phyloP scores from a whole-genome alignment of 345 rosid genomes.

The Melastoma malabathricum region DNA sequence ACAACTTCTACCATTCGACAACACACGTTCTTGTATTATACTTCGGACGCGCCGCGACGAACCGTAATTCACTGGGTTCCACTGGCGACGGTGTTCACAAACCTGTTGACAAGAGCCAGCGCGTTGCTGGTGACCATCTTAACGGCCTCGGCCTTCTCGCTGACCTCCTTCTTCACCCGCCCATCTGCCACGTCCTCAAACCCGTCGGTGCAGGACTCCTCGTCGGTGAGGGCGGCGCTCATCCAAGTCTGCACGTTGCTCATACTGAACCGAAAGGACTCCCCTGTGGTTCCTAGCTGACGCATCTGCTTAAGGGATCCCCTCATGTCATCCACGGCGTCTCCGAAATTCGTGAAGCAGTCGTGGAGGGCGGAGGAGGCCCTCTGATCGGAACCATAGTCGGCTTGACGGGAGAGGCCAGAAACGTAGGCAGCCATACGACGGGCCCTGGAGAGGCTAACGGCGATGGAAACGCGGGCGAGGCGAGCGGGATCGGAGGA shows the following conservation, averaged over 20 bases:
- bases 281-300: slow-evolving; percentile 25
- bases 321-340: slow-evolving; percentile 70
- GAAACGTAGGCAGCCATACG: slow-evolving; percentile 33
- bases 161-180: slow-evolving; percentile 29
- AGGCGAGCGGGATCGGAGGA: slow-evolving; percentile 42
- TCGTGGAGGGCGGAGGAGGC: slow-evolving; percentile 62
- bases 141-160: slow-evolving; percentile 24
- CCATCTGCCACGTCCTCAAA: slow-evolving; percentile 46
- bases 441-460: slow-evolving; percentile 44
- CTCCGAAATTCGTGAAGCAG: slow-evolving; percentile 71
- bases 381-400: slow-evolving; percentile 37
- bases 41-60: no score
- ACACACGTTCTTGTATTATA: no score
- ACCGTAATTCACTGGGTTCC: no score
- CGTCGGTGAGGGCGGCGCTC: slow-evolving; percentile 79
- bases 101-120: slow-evolving; percentile 51
- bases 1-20: no score
- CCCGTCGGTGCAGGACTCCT: slow-evolving; percentile 84
- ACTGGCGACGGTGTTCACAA: slow-evolving; percentile 18
- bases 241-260: slow-evolving; percentile 91
- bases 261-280: slow-evolving; percentile 54
- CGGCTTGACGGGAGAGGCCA: slow-evolving; percentile 47
- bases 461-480: slow-evolving; percentile 47
- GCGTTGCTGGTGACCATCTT: slow-evolving; percentile 80
- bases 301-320: slow-evolving; percentile 67